Base-by-base conservation (phyloP, 306 rosid species). In the Nissolia schottii region DNA sequence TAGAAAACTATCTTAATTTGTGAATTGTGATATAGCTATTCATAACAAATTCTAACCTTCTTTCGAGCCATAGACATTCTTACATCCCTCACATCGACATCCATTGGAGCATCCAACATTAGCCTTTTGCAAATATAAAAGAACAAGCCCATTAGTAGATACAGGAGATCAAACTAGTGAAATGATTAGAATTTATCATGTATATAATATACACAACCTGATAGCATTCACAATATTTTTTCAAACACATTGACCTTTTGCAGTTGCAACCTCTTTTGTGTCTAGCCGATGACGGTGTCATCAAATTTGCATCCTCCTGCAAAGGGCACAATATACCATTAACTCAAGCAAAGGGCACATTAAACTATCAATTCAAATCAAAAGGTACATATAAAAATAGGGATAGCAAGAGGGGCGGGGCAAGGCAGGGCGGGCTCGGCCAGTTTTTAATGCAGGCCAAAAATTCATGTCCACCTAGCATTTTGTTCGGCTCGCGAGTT, bases 191-290 rank as follows among this genome's bases (percentile, higher is more conserved):
- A 50, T 63, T 61, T 34, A 66, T 50, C 22, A 75, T 7, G 6
- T 9, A 35, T 7, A 75, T 55, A 62, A 65, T 29, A 61, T 35
- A 54, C 48, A 37, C 72, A 77, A 88, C 97, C 93, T 87, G 93
- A 64, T 58, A 91, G 79, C 97, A 92, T 86, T 89, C 93, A 50
- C 97, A 92, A 77, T 92, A 92, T 64, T 82, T 87, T 81, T 92
- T 89, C 25, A 20, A 25, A 75, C 97, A 92, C 93, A 53, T 84
- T 55, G 96, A 89, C 78, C 70, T 82, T 78, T 87, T 89, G 86
- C 97, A 91, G 32, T 75, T 91, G 81, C 96, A 91, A 54, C 97
- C 97, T 79, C 79, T 85, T 81, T 73, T 87, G 80, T 84, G 97
- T 73, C 90, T 85, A 27, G 88, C 88, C 0, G 90, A 87, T 58